phyloP scores from a whole-genome alignment of 306 rosid genomes.

The Begonia masoniana region DNA sequence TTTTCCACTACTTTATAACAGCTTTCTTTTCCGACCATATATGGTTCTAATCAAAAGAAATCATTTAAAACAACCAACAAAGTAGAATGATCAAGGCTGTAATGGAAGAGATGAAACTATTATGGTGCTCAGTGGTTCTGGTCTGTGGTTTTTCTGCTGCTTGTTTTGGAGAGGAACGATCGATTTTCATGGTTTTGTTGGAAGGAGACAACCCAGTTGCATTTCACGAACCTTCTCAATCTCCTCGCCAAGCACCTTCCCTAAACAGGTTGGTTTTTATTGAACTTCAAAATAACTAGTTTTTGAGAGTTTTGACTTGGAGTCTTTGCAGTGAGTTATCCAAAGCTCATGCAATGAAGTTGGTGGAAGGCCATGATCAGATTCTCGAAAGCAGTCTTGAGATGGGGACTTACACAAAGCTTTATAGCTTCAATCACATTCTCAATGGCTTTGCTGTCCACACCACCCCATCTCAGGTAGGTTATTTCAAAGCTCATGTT shows the following conservation, averaged over 20 bases:
- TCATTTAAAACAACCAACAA: too few relatives aligned
- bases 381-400: slow-evolving; percentile 41
- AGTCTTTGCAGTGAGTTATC: slow-evolving; percentile 18
- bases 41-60: too few relatives aligned
- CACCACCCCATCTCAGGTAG: slow-evolving; percentile 73
- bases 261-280: not conserved
- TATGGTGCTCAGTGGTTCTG: too few relatives aligned
- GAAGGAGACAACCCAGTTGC: slow-evolving; percentile 35
- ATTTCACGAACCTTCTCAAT: slow-evolving; percentile 21
- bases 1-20: too few relatives aligned
- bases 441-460: slow-evolving; percentile 68
- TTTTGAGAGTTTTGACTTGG: not conserved
- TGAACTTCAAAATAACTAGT: not conserved
- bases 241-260: slow-evolving; percentile 7
- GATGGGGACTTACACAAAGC: slow-evolving; percentile 55
- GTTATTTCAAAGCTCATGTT: not conserved
- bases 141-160: not conserved
- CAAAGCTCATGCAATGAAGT: slow-evolving; percentile 28
- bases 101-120: too few relatives aligned
- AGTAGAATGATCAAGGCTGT: too few relatives aligned
- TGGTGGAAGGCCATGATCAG: slow-evolving; percentile 45
- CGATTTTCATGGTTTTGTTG: slow-evolving; percentile 51
- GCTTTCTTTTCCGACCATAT: too few relatives aligned
- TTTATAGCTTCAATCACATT: slow-evolving; percentile 56
- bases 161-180: slow-evolving; percentile 40